A percentile compares a stretch with the other conserved stretches of the same genome.
Conservation (phyloP, 2,329 filamentous ascomycete genomes). For the Lomentospora prolificans region DNA sequence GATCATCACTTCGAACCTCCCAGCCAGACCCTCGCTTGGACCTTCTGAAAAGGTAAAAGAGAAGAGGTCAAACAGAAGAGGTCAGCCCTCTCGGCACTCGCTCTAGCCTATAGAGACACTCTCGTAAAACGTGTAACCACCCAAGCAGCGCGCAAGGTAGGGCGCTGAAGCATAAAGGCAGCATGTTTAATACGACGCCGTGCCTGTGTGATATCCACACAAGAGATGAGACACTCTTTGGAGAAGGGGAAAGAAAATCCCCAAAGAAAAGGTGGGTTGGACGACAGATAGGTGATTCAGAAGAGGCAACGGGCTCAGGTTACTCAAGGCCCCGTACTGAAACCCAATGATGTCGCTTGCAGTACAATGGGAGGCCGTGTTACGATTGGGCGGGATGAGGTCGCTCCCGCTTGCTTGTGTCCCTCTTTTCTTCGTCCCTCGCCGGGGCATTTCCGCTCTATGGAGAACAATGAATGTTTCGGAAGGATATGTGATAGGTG, state of each 20-base stretch:
- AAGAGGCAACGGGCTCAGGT: not conserved
- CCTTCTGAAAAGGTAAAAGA: not conserved
- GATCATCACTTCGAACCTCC: too few relatives aligned
- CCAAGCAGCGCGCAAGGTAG: too few relatives aligned
- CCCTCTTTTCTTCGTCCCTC: not conserved
- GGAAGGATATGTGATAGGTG: not conserved
- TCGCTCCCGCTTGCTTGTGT: not conserved
- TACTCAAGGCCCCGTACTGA: not conserved
- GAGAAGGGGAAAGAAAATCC: not conserved
- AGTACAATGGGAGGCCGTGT: not conserved
- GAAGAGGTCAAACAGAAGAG: too few relatives aligned
- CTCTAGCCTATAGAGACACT: not conserved
- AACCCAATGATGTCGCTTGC: not conserved
- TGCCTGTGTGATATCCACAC: not conserved
- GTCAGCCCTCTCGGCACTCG: not conserved
- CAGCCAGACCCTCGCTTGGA: not conserved
- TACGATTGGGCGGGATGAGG: not conserved
- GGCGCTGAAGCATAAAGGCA: not conserved
- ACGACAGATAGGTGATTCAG: too few relatives aligned
- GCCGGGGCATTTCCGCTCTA: conserved; percentile 6
- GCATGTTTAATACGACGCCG: not conserved
- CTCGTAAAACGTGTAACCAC: too few relatives aligned
- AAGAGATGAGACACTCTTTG: too few relatives aligned
- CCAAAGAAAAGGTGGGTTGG: not conserved
- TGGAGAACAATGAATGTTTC: not conserved